Base-by-base conservation (phyloP, 495 filamentous ascomycete genomes). In the Annulohypoxylon stygium region DNA sequence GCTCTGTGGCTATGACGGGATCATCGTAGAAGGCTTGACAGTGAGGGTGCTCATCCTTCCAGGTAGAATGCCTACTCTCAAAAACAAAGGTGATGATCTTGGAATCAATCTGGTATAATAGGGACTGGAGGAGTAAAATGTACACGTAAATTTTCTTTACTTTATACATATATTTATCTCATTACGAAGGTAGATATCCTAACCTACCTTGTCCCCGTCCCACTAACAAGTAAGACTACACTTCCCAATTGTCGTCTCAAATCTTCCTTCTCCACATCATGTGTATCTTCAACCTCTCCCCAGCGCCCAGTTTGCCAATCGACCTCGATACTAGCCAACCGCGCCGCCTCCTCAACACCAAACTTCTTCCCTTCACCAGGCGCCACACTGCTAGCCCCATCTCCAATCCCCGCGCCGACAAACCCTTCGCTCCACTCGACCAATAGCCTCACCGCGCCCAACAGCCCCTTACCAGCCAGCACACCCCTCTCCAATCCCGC, bases 261-360 rank as follows among this genome's bases (percentile, higher is more conserved):
- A 82, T 99, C 96, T 82, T 97, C 96, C 80, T 90, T 93, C 75
- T 97, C 91, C 2, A 99, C 96, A 88, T 99, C 96, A 82, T 99
- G 97, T 45, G 94, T 97, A 82, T 99, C 96, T 81, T 99, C 97
- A 3, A 99, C 96, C 83, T 97, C 94, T 1, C 96, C 96, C 94
- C 96, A 98, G 83, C 90, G 87, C 14, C 88, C 83, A 4, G 92
- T 97, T 87, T 99, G 96, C 91, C 93, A 98, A 70, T 86, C 85
- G 16, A 97, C 93, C 85, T 99, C 96, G 20, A 96, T 72, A 70
- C 88, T 97, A 3, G 90, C 90, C 25, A 93, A 89, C 79, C 88
- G 83, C 3, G 93, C 90, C 14, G 94, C 95, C 77, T 97, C 87
- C 61, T 90, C 88, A 1, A 91, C 84, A 0, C 90, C 90, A 76